Base-by-base conservation (phyloP, 805 yeast species). In the Myxozyma melibiosi region DNA sequence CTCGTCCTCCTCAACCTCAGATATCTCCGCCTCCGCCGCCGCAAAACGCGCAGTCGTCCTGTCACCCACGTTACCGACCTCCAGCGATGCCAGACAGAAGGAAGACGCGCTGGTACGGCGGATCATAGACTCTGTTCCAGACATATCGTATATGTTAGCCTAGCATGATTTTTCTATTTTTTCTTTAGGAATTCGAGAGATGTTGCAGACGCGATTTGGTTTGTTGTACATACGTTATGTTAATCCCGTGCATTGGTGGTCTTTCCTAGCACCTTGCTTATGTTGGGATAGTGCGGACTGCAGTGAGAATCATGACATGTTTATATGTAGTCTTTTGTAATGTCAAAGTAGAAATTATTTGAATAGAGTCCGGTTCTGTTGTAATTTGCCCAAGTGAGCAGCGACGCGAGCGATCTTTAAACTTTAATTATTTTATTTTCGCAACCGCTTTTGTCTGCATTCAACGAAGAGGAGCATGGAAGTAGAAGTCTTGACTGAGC, bases 81-180 rank as follows among this genome's bases (percentile, higher is more conserved):
- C 48, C 11, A 28, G 39, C 8, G 57, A 55, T 28, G 53, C 40
- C 31, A 62, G 60, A 47, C 50, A 53, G 30, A 39, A 53, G 13
- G 71, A 68, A 3, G 66, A 68, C 22, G 59, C 53, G 20, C 28
- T 48, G 14, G 62, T 68, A 22, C 56, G 60, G 31, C 35, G 40
- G 25, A 63, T 68, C 4, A 56, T 68, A 13, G 55, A 60, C 8
- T 22, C 28, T 3, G 45, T 60, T 22, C 64, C 64, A 16, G 58
- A 55, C 47, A 28, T 58, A 16, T 39, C 33, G 22, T 58, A 55
- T 30, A 33, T 58, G 38, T 18, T 58, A 20, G 45, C 35, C 13
- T 51, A 40, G 16, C 14, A 7, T 42, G 11, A 7, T 16, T n/a
- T n/a, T n/a, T n/a, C n/a, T n/a, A n/a, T 18, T 2, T 3, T 37